A percentile compares a stretch with the other conserved stretches of the same genome.
phyloP scores from a whole-genome alignment of 129 eudicot genomes.

The Chrysanthemum makinoi region DNA sequence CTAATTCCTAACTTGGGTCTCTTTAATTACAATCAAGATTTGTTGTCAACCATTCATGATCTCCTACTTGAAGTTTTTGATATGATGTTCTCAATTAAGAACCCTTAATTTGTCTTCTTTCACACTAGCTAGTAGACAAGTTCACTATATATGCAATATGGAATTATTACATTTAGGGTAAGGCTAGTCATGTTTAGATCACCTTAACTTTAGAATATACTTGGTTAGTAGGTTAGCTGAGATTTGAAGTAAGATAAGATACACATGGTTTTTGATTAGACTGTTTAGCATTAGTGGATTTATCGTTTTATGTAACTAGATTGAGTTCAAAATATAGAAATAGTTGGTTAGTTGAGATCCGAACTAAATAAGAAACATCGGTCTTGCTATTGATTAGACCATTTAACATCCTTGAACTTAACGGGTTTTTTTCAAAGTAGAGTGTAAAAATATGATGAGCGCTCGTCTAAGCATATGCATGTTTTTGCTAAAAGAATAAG shows the following conservation, averaged over 20 bases:
- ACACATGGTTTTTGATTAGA: neutral
- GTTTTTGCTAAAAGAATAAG: neutral
- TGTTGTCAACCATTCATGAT: conserved; percentile 43
- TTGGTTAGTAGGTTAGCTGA: neutral
- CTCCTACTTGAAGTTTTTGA: conserved; percentile 23
- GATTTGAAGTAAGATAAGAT: conserved; percentile 1
- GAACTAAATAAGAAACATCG: no score
- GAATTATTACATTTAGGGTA: neutral
- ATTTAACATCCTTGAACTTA: no score
- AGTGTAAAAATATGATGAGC: no score
- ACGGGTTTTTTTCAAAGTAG: no score
- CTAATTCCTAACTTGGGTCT: conserved; percentile 52
- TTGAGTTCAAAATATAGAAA: neutral
- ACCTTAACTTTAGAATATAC: neutral
- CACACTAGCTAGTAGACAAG: conserved; percentile 31
- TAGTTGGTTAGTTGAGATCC: no score
- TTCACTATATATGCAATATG: conserved; percentile 10
- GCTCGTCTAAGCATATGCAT: neutral
- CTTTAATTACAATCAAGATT: conserved; percentile 38
- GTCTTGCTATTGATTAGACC: no score
- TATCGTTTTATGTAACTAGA: neutral
- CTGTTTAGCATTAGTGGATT: neutral
- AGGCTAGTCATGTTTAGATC: conserved; percentile 18
- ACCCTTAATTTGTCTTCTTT: conserved; percentile 37
- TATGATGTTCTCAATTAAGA: conserved; percentile 17